These are phyloP conservation scores for Dendrobium huoshanense DNA, from an alignment of 106 monocot species.

Conservation along the genomic window DNA sequence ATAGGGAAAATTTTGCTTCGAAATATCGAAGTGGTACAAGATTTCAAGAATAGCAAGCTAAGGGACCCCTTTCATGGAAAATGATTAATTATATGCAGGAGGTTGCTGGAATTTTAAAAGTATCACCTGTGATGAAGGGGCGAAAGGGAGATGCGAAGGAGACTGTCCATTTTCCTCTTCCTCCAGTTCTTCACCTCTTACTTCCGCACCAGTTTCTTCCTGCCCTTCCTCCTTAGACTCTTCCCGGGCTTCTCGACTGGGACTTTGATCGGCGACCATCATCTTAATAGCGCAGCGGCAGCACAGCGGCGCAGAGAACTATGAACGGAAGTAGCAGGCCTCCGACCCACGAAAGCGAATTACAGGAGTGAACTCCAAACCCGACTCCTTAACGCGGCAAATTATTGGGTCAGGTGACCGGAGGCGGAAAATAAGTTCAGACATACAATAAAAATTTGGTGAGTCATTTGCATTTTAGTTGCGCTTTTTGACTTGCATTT, in stretches of 20 bases:
- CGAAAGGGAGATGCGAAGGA: constrained; percentile 12
- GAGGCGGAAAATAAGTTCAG: too few species aligned
- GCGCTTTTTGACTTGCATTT: too few species aligned
- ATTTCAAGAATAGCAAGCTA: too few species aligned
- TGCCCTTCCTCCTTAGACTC: neutral
- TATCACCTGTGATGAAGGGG: constrained; percentile 1
- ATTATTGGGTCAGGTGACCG: too few species aligned
- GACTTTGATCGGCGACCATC: neutral
- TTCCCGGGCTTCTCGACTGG: neutral
- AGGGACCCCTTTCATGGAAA: neutral
- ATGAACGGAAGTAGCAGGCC: too few species aligned
- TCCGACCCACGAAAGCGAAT: too few species aligned
- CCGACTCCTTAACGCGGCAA: too few species aligned
- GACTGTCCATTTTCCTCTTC: neutral
- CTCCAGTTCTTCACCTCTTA: neutral
- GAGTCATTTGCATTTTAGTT: too few species aligned
- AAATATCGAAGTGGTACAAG: neutral
- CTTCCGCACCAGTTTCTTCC: neutral
- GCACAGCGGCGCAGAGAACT: neutral
- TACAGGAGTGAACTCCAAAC: too few species aligned
- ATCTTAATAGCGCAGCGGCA: neutral
- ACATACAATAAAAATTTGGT: too few species aligned
- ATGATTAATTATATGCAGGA: neutral
- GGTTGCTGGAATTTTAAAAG: neutral
- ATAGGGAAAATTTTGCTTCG: neutral